phyloP scores from a whole-genome alignment of 1,139 yeast species.

The Debaryomyces sp. region DNA sequence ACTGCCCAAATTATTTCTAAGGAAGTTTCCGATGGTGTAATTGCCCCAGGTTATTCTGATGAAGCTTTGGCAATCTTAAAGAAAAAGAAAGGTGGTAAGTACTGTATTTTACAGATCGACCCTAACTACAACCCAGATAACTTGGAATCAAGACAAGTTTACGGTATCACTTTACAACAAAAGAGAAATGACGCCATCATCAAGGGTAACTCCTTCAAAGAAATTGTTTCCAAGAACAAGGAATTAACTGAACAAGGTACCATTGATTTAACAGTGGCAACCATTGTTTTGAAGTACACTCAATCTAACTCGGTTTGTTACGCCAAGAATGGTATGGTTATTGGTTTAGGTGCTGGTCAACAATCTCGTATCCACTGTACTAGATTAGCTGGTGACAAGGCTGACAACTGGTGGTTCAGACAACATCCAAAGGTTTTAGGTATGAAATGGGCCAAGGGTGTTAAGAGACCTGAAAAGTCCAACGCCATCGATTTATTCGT shows the following conservation, averaged over 20 bases:
- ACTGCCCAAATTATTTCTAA: conserved; percentile 96
- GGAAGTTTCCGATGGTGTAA: conserved; percentile 97
- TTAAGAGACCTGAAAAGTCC: conserved; percentile 97
- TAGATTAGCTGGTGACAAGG: conserved; percentile 98
- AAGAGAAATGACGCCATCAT: conserved; percentile 97
- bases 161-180: conserved; percentile 93
- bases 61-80: conserved; percentile 88
- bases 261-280: conserved; percentile 92
- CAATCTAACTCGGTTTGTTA: conserved; percentile 98
- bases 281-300: conserved; percentile 94
- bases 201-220: conserved; percentile 83
- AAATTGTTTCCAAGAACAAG: conserved; percentile 86
- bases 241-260: conserved; percentile 88
- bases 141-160: conserved; percentile 90
- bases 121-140: conserved; percentile 86
- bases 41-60: conserved; percentile 94
- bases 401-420: conserved; percentile 99
- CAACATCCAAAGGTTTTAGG: conserved; percentile 94
- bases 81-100: conserved; percentile 96
- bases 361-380: conserved; percentile 99
- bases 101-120: conserved; percentile 94
- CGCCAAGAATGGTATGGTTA: conserved; percentile 98
- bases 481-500: conserved; percentile 95
- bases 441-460: conserved; percentile 97
- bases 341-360: conserved; percentile 99